Conservation (phyloP, 257 asterid genomes). For the Solanum sejunctum region DNA sequence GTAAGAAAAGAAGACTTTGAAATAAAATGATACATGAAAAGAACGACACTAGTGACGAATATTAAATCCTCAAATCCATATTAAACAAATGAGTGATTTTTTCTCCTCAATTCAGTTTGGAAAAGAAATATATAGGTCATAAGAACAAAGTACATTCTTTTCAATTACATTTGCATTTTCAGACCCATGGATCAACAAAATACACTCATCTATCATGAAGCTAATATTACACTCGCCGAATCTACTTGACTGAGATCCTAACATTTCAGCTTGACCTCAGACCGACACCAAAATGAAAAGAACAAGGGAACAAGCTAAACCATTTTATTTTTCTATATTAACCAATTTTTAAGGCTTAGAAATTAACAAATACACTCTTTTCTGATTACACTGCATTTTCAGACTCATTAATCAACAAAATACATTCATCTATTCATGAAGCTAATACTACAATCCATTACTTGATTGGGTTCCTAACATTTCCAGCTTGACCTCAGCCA, state of each 20-base stretch:
- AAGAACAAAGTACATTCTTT: background rate
- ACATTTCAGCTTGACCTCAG: background rate
- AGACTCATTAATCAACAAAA: background rate
- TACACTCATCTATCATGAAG: background rate
- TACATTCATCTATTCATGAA: background rate
- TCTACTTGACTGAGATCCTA: background rate
- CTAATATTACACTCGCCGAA: background rate
- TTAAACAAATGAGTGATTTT: background rate
- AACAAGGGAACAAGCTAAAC: background rate
- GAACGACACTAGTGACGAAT: background rate
- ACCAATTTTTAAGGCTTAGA: background rate
- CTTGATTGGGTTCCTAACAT: background rate
- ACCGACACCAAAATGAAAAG: background rate
- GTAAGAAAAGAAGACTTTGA: background rate
- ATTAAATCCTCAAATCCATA: background rate
- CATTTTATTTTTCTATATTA: background rate
- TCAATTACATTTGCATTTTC: background rate
- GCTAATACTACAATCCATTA: background rate
- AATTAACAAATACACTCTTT: background rate
- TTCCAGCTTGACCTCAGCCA: background rate
- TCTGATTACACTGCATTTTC: background rate
- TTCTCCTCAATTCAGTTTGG: background rate
- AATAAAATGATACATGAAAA: background rate
- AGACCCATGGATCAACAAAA: background rate
- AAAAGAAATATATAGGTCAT: background rate